These are phyloP conservation scores for Nitzschia sp. DNA, from an alignment of 108 stramenopile species.

Conservation along the genomic window DNA sequence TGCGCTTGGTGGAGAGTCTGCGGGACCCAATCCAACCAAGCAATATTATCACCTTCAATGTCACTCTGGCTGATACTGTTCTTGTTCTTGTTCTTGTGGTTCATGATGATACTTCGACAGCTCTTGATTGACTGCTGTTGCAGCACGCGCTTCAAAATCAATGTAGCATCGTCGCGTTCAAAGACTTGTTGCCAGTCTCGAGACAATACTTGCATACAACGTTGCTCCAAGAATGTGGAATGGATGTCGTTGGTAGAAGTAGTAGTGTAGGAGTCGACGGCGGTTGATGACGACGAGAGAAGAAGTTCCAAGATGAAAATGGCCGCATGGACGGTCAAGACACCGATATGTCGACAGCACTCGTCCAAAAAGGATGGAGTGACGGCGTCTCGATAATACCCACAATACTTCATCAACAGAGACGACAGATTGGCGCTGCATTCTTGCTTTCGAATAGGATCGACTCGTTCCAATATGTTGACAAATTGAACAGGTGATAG, in stretches of 20 bases:
- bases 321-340: neutral
- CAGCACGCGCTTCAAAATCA: neutral
- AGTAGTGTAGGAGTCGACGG: neutral
- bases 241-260: too few relatives aligned
- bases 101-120: too few relatives aligned
- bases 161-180: neutral
- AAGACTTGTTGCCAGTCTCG: neutral
- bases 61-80: too few relatives aligned
- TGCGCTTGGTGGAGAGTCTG: neutral
- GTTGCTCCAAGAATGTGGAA: neutral
- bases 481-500: neutral
- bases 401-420: constrained; percentile 13
- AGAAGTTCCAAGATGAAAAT: constrained; percentile 5
- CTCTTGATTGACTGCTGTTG: too few relatives aligned
- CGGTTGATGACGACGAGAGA: neutral
- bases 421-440: neutral
- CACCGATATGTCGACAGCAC: neutral
- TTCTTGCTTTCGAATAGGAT: neutral
- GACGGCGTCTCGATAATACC: neutral
- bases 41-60: too few relatives aligned
- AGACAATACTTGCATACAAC: constrained; percentile 4
- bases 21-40: neutral
- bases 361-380: neutral
- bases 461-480: neutral
- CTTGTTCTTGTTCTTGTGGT: neutral